Conservation (phyloP, 2,329 filamentous ascomycete genomes). For the Aurifilum marmelostoma region DNA sequence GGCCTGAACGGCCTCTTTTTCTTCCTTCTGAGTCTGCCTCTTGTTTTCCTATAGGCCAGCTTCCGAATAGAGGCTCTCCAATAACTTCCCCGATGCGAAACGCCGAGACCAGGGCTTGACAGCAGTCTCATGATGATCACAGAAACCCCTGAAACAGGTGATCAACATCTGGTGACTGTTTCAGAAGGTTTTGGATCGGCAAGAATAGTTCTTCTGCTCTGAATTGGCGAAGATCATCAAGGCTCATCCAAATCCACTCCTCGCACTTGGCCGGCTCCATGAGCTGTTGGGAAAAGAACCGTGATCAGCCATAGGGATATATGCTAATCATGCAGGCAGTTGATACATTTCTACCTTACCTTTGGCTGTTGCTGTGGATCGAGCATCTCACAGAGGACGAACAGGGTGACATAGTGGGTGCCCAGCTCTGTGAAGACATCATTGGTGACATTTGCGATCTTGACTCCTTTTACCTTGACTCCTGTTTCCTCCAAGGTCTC, state of each 20-base stretch:
- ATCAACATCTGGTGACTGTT: slow-evolving; percentile 31
- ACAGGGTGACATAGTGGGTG: slow-evolving; percentile 78
- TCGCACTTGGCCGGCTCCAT: slow-evolving; percentile 56
- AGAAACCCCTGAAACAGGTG: background rate
- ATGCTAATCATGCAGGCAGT: too few species aligned
- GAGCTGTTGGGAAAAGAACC: slow-evolving; percentile 37
- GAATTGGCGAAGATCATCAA: slow-evolving; percentile 43
- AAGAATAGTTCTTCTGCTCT: slow-evolving; percentile 42
- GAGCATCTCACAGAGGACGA: slow-evolving; percentile 58
- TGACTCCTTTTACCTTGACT: slow-evolving; percentile 55
- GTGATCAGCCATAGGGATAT: background rate
- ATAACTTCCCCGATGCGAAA: background rate
- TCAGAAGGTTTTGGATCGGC: slow-evolving; percentile 43
- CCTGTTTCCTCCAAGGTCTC: slow-evolving; percentile 75
- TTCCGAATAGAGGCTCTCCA: too few species aligned
- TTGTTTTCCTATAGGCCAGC: too few species aligned
- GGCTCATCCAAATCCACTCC: slow-evolving; percentile 53
- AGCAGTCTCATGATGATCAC: background rate
- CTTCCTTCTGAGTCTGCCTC: too few species aligned
- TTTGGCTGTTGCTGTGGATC: slow-evolving; percentile 53
- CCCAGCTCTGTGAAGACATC: slow-evolving; percentile 61
- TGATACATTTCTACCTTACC: slow-evolving; percentile 46
- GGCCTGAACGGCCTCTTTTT: too few species aligned
- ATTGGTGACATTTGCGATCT: slow-evolving; percentile 66
- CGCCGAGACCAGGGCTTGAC: background rate